Percentiles rank a stretch among this genome's conserved stretches.
phyloP scores from a whole-genome alignment of 75 land plant species.

The Pinus tabuliformis region DNA sequence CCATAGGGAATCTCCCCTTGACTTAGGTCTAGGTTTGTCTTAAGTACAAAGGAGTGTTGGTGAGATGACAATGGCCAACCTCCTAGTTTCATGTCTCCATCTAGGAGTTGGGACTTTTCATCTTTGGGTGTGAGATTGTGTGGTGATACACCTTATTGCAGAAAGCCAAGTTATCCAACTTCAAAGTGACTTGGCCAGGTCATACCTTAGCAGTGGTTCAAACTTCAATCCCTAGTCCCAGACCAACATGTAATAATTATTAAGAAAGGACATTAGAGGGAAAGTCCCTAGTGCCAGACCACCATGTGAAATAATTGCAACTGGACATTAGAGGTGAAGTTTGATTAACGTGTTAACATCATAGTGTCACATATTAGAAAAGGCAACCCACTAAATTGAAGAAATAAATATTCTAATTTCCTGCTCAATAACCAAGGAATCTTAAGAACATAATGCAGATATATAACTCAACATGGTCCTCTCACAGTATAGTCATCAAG shows the following conservation, averaged over 20 bases:
- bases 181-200: background rate
- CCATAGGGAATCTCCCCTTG: no score
- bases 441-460: background rate
- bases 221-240: no score
- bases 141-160: background rate
- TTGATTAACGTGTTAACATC: no score
- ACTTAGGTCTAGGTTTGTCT: no score
- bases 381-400: background rate
- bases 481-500: background rate
- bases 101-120: no score
- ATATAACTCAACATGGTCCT: background rate
- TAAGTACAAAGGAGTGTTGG: no score
- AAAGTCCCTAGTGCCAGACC: background rate
- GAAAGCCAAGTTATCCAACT: background rate
- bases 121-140: no score
- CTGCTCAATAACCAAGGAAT: background rate
- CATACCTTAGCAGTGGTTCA: background rate
- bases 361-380: background rate
- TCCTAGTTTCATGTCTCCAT: no score
- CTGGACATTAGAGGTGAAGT: background rate
- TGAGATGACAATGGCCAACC: no score
- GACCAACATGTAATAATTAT: background rate
- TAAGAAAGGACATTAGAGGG: background rate
- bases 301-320: background rate
- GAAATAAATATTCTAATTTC: background rate